These are phyloP conservation scores for Fusarium nygamai DNA, from an alignment of 2,329 filamentous ascomycete genomes.

Conservation along the genomic window DNA sequence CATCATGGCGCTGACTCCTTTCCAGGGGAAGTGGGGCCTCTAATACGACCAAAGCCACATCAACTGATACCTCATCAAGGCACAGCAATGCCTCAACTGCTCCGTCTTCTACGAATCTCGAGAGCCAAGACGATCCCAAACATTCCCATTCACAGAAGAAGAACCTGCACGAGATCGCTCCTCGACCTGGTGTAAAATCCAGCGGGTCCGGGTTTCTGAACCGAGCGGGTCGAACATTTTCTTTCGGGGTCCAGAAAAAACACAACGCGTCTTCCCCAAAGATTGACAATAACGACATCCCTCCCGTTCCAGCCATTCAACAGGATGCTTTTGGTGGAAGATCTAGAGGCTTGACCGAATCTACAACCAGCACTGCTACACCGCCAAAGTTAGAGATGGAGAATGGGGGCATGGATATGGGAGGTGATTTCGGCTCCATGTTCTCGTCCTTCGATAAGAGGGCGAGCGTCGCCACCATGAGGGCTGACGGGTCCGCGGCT, in stretches of 20 bases:
- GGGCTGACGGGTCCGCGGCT: slow-evolving; percentile 51
- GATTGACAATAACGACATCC: slow-evolving; percentile 48
- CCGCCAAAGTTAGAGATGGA: slow-evolving; percentile 60
- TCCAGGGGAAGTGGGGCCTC: slow-evolving; percentile 68
- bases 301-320: slow-evolving; percentile 51
- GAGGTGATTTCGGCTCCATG: slow-evolving; percentile 68
- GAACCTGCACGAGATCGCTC: slow-evolving; percentile 48
- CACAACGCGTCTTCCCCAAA: slow-evolving; percentile 45
- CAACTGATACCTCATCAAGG: slow-evolving; percentile 69
- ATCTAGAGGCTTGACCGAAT: slow-evolving; percentile 63
- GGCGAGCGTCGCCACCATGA: slow-evolving; percentile 60
- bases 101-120: slow-evolving; percentile 63
- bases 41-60: slow-evolving; percentile 69
- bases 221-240: slow-evolving; percentile 67
- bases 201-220: slow-evolving; percentile 63
- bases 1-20: slow-evolving; percentile 50
- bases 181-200: slow-evolving; percentile 58
- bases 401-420: slow-evolving; percentile 60
- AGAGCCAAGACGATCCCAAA: slow-evolving; percentile 44
- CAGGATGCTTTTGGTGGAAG: slow-evolving; percentile 48
- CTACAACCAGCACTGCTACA: slow-evolving; percentile 64
- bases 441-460: slow-evolving; percentile 66
- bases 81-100: slow-evolving; percentile 71
- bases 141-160: slow-evolving; percentile 51
- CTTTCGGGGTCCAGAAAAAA: slow-evolving; percentile 68